These are phyloP conservation scores for Exobasidium rhododendri DNA, from an alignment of 1,284 basidiomycete species.

Conservation along the genomic window DNA sequence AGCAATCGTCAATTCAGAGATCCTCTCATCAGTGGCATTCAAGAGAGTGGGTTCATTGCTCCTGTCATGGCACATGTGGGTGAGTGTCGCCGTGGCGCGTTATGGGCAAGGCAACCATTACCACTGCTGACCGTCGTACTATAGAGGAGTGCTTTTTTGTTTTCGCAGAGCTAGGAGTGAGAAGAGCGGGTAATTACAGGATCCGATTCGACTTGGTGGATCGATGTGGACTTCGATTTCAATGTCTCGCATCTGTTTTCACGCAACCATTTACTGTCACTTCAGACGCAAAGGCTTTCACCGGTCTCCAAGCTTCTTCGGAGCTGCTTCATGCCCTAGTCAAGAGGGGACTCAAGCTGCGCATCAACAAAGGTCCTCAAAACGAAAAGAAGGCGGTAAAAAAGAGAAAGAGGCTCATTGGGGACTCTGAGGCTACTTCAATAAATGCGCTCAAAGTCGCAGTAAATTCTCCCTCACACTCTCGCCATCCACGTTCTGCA, in stretches of 20 bases:
- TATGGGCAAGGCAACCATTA: no score
- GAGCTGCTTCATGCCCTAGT: constrained; percentile 12
- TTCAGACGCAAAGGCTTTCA: constrained; percentile 5
- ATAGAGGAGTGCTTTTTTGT: constrained; percentile 28
- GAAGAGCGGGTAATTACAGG: constrained; percentile 28
- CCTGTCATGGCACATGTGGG: background rate
- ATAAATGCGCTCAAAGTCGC: no score
- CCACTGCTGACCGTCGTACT: background rate
- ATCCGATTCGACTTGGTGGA: constrained; percentile 34
- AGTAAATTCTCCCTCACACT: no score
- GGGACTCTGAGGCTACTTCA: no score
- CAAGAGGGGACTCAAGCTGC: constrained; percentile 12
- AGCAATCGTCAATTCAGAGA: background rate
- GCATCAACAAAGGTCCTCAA: background rate
- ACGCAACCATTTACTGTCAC: constrained; percentile 27
- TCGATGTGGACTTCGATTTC: background rate
- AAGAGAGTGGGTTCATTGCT: constrained; percentile 17
- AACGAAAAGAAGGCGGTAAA: background rate
- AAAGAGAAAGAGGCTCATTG: constrained; percentile 1
- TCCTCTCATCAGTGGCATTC: constrained; percentile 1
- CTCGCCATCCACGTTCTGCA: background rate
- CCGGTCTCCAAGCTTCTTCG: constrained; percentile 2
- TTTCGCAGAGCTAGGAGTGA: constrained; percentile 39
- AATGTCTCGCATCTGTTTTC: constrained; percentile 8
- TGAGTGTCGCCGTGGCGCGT: no score